phyloP scores from a whole-genome alignment of 345 rosid species.

The Lumnitzera littorea region DNA sequence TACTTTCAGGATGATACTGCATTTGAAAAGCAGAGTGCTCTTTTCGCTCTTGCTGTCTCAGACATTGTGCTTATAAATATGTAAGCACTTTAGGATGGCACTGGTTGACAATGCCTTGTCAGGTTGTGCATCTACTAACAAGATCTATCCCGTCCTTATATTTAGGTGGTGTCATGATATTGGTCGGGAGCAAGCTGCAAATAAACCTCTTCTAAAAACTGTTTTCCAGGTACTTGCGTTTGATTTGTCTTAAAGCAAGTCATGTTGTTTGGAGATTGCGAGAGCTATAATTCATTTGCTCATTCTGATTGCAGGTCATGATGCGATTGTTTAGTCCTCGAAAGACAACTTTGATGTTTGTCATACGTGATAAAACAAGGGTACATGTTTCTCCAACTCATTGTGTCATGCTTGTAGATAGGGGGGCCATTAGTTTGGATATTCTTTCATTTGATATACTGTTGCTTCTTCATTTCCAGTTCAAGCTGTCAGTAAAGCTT shows the following conservation, averaged over 20 bases:
- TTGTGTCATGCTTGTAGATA: not conserved
- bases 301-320: conserved; percentile 56
- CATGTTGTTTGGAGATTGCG: not conserved
- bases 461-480: no score
- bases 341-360: conserved; percentile 80
- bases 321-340: conserved; percentile 84
- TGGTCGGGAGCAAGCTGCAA: conserved; percentile 91
- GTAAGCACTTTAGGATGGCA: conserved; percentile 35
- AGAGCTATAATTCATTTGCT: not conserved
- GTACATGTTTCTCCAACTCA: conserved; percentile 21
- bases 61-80: conserved; percentile 93
- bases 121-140: not conserved
- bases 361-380: conserved; percentile 86
- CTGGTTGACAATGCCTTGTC: not conserved
- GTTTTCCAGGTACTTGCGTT: conserved; percentile 60
- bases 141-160: conserved; percentile 5
- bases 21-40: conserved; percentile 94
- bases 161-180: conserved; percentile 97
- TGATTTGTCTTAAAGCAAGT: not conserved
- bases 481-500: not conserved
- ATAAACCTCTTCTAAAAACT: conserved; percentile 82
- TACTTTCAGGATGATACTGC: conserved; percentile 79
- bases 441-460: not conserved
- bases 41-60: conserved; percentile 90
- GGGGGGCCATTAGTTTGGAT: conserved; percentile 1